Base-by-base conservation (phyloP, 805 yeast genomes). In the Cyberlindnera xishuangbannaensis region DNA sequence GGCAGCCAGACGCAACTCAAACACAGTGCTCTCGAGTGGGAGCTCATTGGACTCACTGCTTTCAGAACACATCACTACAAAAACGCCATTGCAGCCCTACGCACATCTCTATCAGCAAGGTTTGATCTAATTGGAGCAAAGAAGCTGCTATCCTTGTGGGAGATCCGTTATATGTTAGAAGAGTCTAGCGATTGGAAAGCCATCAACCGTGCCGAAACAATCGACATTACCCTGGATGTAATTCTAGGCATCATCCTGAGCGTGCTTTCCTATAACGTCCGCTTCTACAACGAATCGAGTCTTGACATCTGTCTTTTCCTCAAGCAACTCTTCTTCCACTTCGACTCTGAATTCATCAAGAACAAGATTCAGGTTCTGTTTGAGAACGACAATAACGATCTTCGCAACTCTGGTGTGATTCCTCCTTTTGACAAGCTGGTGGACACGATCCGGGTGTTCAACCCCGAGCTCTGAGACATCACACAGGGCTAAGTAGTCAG, bases 1-100 rank as follows among this genome's bases (percentile, higher is more conserved):
- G 15, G 36, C 5, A 45, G 43, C 9, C 39, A 41, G 24, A 44
- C 41, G 9, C 48, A 39, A 20, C 26, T 64, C 11, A 65, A 62
- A 35, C 78, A 76, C 44, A 72, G 78, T 48, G 81, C 83, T 0
- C 52, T 81, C 17, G 86, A 83, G 50, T 83, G 90, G 90, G 83
- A 78, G 47, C 57, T 81, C 41, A 62, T 81, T 28, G 90, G 88
- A 0, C 58, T 73, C 7, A 67, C 79, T 15, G 61, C 71, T 20
- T 55, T 61, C 30, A 61, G 73, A 42, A 65, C 71, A 2, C 68
- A 66, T 45, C 65, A 69, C 40, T 72, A 54, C 49, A 63, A 62
- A 29, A 67, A 69, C 28, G 69, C 71, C 1, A 51, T 72, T 22
- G 64, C 78, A 13, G 76, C 83, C 4, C 59, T 74, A 43, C 59